Percentiles rank a stretch among this genome's conserved stretches.
Conservation (phyloP, 2,329 filamentous ascomycete genomes). For the Sclerotinia subarctica region DNA sequence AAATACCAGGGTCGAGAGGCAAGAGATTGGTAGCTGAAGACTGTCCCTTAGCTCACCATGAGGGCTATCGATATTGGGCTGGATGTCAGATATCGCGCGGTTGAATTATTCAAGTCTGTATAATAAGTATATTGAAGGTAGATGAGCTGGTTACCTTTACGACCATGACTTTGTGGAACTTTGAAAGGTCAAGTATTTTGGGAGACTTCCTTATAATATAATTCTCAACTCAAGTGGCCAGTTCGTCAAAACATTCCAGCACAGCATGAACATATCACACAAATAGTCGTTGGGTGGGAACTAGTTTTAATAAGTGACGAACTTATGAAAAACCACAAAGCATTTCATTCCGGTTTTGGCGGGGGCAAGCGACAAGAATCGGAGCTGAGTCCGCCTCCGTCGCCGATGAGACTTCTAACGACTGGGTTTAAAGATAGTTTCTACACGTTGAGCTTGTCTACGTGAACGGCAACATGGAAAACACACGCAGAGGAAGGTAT, state of each 20-base stretch:
- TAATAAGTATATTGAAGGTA: neutral
- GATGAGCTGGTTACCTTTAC: neutral
- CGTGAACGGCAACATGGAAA: neutral
- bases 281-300: neutral
- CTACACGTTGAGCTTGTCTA: neutral
- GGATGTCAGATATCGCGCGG: neutral
- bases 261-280: neutral
- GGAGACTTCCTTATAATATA: neutral
- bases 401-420: neutral
- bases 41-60: neutral
- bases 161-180: neutral
- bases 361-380: neutral
- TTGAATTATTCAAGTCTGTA: neutral
- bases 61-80: no score
- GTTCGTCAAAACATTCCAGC: neutral
- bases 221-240: neutral
- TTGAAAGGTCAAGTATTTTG: neutral
- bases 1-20: neutral
- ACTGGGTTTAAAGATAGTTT: neutral
- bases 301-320: neutral
- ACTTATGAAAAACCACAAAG: neutral
- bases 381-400: constrained; percentile 7
- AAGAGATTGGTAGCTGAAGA: neutral
- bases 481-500: neutral
- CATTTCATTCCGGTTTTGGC: neutral